A percentile compares a stretch with the other conserved stretches of the same genome.
These are phyloP conservation scores for Dactylellina leptospora DNA, from an alignment of 2,329 filamentous ascomycete genomes.

Conservation along the genomic window DNA sequence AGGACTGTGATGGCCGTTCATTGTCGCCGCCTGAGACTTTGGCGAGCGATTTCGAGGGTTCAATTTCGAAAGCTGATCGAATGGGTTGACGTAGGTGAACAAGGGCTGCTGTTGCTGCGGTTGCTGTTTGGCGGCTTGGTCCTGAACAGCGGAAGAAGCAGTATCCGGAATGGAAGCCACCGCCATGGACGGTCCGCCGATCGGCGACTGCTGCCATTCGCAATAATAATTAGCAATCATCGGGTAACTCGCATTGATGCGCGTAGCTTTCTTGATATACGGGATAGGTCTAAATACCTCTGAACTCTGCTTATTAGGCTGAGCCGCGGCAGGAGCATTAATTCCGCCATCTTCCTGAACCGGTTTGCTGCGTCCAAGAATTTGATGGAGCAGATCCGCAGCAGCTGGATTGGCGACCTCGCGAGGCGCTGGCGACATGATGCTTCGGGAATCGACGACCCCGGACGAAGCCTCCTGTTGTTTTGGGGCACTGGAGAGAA, in stretches of 20 bases:
- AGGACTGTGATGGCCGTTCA: conserved; percentile 58
- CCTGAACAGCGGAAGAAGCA: conserved; percentile 23
- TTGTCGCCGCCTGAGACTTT: conserved; percentile 57
- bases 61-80: conserved; percentile 73
- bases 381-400: conserved; percentile 77
- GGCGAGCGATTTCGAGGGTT: conserved; percentile 70
- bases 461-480: conserved; percentile 48
- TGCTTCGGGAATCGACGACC: conserved; percentile 64
- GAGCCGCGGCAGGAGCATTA: conserved; percentile 10
- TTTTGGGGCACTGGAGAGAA: conserved; percentile 46
- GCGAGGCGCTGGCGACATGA: conserved; percentile 61
- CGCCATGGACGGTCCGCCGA: conserved; percentile 31
- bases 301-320: conserved; percentile 24
- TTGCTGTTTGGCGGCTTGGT: conserved; percentile 60
- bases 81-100: conserved; percentile 77
- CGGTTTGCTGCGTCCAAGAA: conserved; percentile 77
- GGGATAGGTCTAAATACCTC: conserved; percentile 25
- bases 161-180: conserved; percentile 41
- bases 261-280: not conserved
- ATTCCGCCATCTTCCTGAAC: conserved; percentile 54
- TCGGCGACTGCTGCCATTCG: conserved; percentile 14
- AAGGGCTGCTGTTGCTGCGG: conserved; percentile 60
- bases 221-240: conserved; percentile 14
- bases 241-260: not conserved
- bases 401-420: conserved; percentile 72